Conservation (phyloP, 2,329 filamentous ascomycete species). For the Oidium heveae region DNA sequence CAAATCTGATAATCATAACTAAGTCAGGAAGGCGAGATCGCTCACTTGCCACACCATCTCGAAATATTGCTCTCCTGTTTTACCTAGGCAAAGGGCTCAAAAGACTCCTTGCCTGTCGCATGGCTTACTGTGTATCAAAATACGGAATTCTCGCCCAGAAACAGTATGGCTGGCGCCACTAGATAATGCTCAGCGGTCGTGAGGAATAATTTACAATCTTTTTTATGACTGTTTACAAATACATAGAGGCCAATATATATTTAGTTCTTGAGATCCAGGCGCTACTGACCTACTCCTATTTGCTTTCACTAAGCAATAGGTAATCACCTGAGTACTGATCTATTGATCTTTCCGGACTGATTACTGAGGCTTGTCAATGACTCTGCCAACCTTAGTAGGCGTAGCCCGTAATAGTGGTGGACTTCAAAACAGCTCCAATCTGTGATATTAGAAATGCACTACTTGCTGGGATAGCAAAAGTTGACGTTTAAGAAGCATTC, state of each 20-base stretch:
- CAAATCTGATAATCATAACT: background rate
- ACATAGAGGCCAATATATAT: no score
- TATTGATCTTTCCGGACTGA: no score
- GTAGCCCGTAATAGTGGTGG: no score
- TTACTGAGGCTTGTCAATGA: background rate
- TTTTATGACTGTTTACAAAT: no score
- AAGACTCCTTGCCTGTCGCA: background rate
- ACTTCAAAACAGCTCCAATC: no score
- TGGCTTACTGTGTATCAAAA: background rate
- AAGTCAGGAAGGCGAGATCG: background rate
- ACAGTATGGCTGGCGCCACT: background rate
- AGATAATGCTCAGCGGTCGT: background rate
- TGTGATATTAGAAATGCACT: background rate
- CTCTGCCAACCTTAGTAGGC: no score
- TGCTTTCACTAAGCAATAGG: no score
- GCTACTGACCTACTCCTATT: no score
- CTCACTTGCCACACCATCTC: background rate
- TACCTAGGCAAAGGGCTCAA: background rate
- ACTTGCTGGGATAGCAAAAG: background rate
- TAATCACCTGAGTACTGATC: no score
- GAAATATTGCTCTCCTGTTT: background rate
- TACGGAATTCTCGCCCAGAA: background rate
- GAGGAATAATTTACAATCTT: no score
- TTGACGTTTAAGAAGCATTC: background rate
- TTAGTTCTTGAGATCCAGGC: no score